These are phyloP conservation scores for Ligustrum vulgare DNA, from an alignment of 257 asterid species.

Conservation along the genomic window DNA sequence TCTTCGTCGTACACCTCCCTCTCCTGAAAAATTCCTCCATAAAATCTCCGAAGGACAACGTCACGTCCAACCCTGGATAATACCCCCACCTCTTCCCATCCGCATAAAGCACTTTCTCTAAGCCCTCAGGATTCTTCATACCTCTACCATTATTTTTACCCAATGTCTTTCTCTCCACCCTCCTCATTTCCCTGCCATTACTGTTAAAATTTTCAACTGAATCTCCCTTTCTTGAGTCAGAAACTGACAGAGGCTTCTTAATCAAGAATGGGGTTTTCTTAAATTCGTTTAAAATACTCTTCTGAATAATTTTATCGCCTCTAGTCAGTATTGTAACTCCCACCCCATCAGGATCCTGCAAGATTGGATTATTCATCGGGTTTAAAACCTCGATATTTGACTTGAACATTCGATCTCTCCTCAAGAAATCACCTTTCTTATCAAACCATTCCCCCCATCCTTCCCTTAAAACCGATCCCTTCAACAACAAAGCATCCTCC, in stretches of 20 bases:
- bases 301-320: constrained; percentile 71
- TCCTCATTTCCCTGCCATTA: constrained; percentile 32
- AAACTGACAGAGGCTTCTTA: constrained; percentile 58
- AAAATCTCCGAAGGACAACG: constrained; percentile 67
- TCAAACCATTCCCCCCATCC: constrained; percentile 99
- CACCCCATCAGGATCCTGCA: constrained; percentile 89
- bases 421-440: constrained; percentile 79
- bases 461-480: constrained; percentile 82
- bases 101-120: constrained; percentile 53
- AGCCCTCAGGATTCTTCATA: constrained; percentile 33
- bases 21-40: constrained; percentile 77
- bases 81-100: constrained; percentile 98
- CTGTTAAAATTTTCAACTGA: constrained; percentile 25
- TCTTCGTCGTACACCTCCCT: constrained; percentile 67
- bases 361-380: constrained; percentile 74
- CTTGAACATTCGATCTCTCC: constrained; percentile 85
- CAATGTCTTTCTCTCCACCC: constrained; percentile 58
- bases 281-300: constrained; percentile 65
- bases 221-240: constrained; percentile 26
- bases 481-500: constrained; percentile 86
- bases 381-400: constrained; percentile 76
- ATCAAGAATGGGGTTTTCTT: constrained; percentile 57
- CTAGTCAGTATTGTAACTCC: constrained; percentile 71
- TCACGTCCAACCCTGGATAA: constrained; percentile 72
- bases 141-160: constrained; percentile 34